phyloP scores from a whole-genome alignment of 495 filamentous ascomycete species.

The Mytilinidion resinicola region DNA sequence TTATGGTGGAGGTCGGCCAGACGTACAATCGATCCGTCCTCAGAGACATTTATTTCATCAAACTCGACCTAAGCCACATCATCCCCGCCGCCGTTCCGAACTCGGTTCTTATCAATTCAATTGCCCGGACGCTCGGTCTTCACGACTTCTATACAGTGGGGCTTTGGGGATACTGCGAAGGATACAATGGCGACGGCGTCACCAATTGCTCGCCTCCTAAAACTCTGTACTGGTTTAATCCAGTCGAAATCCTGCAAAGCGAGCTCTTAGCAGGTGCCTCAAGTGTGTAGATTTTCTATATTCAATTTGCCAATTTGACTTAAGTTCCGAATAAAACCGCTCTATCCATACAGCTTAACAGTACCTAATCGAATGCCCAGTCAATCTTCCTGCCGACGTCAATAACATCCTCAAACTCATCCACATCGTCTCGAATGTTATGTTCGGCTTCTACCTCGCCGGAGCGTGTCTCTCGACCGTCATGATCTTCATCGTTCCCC shows the following conservation, averaged over 20 bases:
- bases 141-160: conserved; percentile 95
- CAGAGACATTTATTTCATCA: conserved; percentile 70
- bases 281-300: conserved; percentile 42
- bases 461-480: conserved; percentile 61
- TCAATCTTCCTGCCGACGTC: conserved; percentile 70
- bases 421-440: conserved; percentile 71
- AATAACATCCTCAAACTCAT: conserved; percentile 66
- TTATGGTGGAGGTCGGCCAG: conserved; percentile 73
- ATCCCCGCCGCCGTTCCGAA: conserved; percentile 71
- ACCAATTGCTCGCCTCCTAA: conserved; percentile 64
- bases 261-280: conserved; percentile 77
- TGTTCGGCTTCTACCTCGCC: conserved; percentile 83
- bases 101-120: conserved; percentile 71
- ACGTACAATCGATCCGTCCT: conserved; percentile 53
- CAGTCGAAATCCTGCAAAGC: conserved; percentile 66
- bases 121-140: conserved; percentile 80
- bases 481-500: conserved; percentile 56
- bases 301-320: background rate
- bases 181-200: conserved; percentile 64
- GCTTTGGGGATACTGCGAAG: conserved; percentile 85
- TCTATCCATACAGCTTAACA: conserved; percentile 14
- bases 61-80: conserved; percentile 75
- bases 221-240: conserved; percentile 82
- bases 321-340: conserved; percentile 5
- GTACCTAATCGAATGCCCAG: conserved; percentile 25